phyloP scores from a whole-genome alignment of 2,329 filamentous ascomycete genomes.

The Leptoxyphium fumago region DNA sequence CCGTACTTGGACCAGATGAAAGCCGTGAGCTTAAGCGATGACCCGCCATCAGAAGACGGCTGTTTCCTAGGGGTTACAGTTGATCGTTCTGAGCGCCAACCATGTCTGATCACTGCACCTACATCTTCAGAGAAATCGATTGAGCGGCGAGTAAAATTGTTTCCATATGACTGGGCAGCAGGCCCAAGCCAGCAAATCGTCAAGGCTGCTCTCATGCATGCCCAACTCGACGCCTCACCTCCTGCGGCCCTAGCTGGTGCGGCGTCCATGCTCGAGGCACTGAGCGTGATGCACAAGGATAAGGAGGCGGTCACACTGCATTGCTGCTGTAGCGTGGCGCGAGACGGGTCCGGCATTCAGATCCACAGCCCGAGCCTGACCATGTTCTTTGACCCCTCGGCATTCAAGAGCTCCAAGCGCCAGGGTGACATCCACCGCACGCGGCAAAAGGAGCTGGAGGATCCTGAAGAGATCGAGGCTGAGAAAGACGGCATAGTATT shows the following conservation, averaged over 20 bases:
- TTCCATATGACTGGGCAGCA: constrained; percentile 47
- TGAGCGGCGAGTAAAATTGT: constrained; percentile 32
- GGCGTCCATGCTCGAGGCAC: constrained; percentile 33
- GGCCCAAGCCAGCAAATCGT: constrained; percentile 26
- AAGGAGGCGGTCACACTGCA: constrained; percentile 53
- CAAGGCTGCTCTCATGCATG: constrained; percentile 32
- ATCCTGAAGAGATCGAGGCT: constrained; percentile 44
- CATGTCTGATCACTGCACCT: constrained; percentile 49
- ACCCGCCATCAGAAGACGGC: constrained; percentile 15
- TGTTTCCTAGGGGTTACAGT: constrained; percentile 47
- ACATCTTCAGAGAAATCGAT: constrained; percentile 29
- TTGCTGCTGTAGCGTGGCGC: constrained; percentile 31
- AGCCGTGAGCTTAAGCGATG: constrained; percentile 11
- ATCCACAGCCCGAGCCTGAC: constrained; percentile 40
- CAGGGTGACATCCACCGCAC: constrained; percentile 46
- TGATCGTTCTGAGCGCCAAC: constrained; percentile 46
- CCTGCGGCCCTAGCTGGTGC: constrained; percentile 31
- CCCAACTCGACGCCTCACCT: constrained; percentile 37
- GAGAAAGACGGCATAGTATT: constrained; percentile 66
- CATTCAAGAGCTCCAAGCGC: constrained; percentile 46
- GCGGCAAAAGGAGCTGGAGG: constrained; percentile 37
- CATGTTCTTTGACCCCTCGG: constrained; percentile 57
- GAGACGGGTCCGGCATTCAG: constrained; percentile 18
- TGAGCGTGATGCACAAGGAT: constrained; percentile 45
- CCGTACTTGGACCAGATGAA: constrained; percentile 16